These are phyloP conservation scores for Oleoguttula mirabilis DNA, from an alignment of 495 filamentous ascomycete species.

Conservation along the genomic window DNA sequence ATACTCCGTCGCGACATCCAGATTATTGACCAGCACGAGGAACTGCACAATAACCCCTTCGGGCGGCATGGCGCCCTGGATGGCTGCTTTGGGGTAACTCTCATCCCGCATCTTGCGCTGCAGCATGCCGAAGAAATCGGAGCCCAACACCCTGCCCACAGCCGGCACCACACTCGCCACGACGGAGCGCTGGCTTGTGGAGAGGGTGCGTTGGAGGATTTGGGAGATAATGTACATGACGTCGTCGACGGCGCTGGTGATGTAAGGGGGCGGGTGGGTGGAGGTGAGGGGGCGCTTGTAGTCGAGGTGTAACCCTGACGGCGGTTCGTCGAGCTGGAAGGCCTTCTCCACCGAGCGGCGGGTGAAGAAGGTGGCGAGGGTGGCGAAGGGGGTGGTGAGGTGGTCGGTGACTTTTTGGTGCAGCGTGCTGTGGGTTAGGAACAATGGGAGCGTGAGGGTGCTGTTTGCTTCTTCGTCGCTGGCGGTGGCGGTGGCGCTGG, in stretches of 20 bases:
- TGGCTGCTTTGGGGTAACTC: conserved; percentile 63
- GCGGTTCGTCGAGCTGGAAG: conserved; percentile 96
- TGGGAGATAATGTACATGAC: conserved; percentile 99
- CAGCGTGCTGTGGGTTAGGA: conserved; percentile 64
- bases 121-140: conserved; percentile 93
- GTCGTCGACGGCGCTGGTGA: conserved; percentile 91
- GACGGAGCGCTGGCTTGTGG: conserved; percentile 68
- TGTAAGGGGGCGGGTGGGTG: conserved; percentile 78
- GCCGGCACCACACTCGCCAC: conserved; percentile 65
- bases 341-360: conserved; percentile 91
- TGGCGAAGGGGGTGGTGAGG: conserved; percentile 66
- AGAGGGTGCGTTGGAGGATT: conserved; percentile 70
- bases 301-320: conserved; percentile 63
- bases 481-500: conserved; percentile 49
- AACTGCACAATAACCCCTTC: conserved; percentile 77
- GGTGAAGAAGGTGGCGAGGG: conserved; percentile 90
- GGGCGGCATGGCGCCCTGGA: conserved; percentile 66
- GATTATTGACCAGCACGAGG: conserved; percentile 86
- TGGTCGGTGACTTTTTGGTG: conserved; percentile 59
- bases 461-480: conserved; percentile 9
- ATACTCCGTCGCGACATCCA: conserved; percentile 84
- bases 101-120: conserved; percentile 97
- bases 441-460: conserved; percentile 46
- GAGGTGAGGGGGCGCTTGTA: conserved; percentile 50
- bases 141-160: conserved; percentile 72